These are phyloP conservation scores for Antrodiella citrinella DNA, from an alignment of 768 basidiomycete genomes.

Conservation along the genomic window DNA sequence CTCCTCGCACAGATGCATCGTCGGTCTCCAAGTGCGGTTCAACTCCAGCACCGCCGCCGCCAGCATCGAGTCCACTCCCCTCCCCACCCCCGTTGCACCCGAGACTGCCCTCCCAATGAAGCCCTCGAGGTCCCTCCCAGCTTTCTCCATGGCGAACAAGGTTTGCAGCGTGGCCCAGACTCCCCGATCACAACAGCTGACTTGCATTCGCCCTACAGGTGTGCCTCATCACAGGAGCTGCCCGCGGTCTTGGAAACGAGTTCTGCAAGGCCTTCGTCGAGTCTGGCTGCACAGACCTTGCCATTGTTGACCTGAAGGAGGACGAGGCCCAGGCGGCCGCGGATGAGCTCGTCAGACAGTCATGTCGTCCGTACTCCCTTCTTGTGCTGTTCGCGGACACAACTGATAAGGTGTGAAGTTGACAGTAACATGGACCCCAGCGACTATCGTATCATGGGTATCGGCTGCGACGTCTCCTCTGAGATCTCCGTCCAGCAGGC, in stretches of 20 bases:
- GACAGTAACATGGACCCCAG: constrained; percentile 46
- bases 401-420: constrained; percentile 32
- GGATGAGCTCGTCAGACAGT: constrained; percentile 49
- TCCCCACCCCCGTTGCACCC: constrained; percentile 2
- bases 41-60: constrained; percentile 12
- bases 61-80: neutral
- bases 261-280: constrained; percentile 87
- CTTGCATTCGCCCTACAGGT: constrained; percentile 40
- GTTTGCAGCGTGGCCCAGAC: too few relatives aligned
- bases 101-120: constrained; percentile 15
- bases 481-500: constrained; percentile 72
- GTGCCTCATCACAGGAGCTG: constrained; percentile 89
- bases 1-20: constrained; percentile 2
- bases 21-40: constrained; percentile 11
- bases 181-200: neutral
- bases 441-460: constrained; percentile 59
- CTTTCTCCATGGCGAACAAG: constrained; percentile 76
- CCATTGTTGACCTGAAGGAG: constrained; percentile 74
- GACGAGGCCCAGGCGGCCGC: constrained; percentile 62
- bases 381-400: constrained; percentile 7
- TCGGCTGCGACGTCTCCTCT: constrained; percentile 84
- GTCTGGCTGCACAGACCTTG: constrained; percentile 76
- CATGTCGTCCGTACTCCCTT: constrained; percentile 35
- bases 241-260: constrained; percentile 82
- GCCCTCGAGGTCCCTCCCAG: constrained; percentile 42